A percentile compares a stretch with the other conserved stretches of the same genome.
Evolutionary conservation across 441 rosid genomes (phyloP).

Genomic region (Adansonia madagascariensis): DNA sequence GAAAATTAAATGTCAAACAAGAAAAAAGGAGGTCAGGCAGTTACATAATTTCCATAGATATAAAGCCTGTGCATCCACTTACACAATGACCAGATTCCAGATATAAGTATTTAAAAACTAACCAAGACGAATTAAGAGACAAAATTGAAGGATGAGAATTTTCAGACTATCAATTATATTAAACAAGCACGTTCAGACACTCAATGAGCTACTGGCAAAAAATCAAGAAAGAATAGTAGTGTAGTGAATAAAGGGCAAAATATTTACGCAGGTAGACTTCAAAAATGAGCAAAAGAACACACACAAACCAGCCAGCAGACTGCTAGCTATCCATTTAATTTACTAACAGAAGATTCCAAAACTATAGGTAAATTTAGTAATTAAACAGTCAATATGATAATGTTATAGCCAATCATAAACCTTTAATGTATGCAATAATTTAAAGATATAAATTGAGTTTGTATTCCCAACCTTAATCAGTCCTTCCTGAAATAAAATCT

Average conservation of each 20-base stretch:
- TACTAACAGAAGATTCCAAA: constrained; percentile 8
- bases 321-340: background rate
- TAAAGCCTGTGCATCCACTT: constrained; percentile 5
- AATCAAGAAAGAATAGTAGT: background rate
- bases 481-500: constrained; percentile 98
- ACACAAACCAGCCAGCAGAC: constrained; percentile 10
- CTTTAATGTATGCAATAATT: constrained; percentile 7
- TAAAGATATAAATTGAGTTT: constrained; percentile 23
- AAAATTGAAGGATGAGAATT: background rate
- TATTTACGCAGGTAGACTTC: background rate
- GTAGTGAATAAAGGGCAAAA: background rate
- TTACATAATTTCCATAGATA: background rate
- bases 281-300: background rate
- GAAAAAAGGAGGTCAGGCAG: background rate
- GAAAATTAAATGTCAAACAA: background rate
- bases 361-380: constrained; percentile 11
- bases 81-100: background rate
- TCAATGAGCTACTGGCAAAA: background rate
- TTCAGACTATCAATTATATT: constrained; percentile 8
- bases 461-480: constrained; percentile 69
- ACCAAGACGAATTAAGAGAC: background rate
- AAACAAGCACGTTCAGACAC: background rate
- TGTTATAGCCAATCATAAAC: constrained; percentile 20
- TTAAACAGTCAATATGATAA: constrained; percentile 6
- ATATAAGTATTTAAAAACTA: background rate